Conservation (phyloP, 2,329 filamentous ascomycete genomes). For the Cryphonectria nitschkei region DNA sequence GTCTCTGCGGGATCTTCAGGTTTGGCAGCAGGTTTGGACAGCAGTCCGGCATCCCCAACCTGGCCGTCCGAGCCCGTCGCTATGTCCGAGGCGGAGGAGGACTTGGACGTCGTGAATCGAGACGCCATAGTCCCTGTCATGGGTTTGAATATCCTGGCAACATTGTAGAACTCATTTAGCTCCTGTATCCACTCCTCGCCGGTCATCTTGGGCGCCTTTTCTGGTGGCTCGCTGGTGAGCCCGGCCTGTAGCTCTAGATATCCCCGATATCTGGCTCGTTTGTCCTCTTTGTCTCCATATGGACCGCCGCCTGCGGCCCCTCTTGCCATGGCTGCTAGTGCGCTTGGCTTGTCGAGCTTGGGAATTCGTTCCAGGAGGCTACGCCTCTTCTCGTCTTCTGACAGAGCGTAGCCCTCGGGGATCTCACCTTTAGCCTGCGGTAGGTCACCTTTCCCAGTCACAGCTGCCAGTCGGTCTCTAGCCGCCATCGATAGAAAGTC, state of each 20-base stretch:
- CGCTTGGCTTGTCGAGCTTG: slow-evolving; percentile 66
- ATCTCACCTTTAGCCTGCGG: slow-evolving; percentile 78
- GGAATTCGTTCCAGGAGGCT: slow-evolving; percentile 64
- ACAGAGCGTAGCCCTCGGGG: slow-evolving; percentile 65
- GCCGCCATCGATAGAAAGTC: slow-evolving; percentile 83
- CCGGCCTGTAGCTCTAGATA: slow-evolving; percentile 82
- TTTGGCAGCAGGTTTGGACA: slow-evolving; percentile 57
- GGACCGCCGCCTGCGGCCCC: slow-evolving; percentile 71
- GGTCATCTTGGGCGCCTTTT: slow-evolving; percentile 40
- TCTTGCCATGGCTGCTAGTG: slow-evolving; percentile 69
- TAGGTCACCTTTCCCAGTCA: slow-evolving; percentile 75
- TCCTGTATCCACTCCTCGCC: slow-evolving; percentile 81
- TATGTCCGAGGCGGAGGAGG: slow-evolving; percentile 41
- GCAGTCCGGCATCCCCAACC: slow-evolving; percentile 38
- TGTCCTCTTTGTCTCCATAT: slow-evolving; percentile 80
- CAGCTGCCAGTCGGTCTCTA: slow-evolving; percentile 74
- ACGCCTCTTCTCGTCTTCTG: slow-evolving; percentile 65
- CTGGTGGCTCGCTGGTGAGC: slow-evolving; percentile 53
- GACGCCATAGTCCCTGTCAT: slow-evolving; percentile 92
- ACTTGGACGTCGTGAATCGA: slow-evolving; percentile 78
- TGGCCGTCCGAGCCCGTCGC: slow-evolving; percentile 30
- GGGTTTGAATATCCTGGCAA: slow-evolving; percentile 79
- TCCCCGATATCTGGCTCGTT: slow-evolving; percentile 76
- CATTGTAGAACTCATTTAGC: slow-evolving; percentile 72
- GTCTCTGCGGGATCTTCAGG: slow-evolving; percentile 78